Base-by-base conservation (phyloP, 257 asterid species). In the Petrea volubilis region DNA sequence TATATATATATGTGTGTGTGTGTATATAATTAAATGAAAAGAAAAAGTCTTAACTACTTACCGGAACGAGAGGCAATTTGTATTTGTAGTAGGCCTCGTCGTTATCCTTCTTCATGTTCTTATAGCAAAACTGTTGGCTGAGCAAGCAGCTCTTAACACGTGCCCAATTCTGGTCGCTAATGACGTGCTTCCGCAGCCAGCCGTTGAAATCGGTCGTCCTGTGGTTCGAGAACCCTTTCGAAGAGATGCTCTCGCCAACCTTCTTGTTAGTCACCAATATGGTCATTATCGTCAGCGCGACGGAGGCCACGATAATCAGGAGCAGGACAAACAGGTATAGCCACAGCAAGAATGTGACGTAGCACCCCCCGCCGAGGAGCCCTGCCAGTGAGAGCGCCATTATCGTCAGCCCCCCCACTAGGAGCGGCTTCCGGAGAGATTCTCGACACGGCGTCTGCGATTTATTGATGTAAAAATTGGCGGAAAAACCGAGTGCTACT, bases 171-270 rank as follows among this genome's bases (percentile, higher is more conserved):
- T 72, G 65, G 2, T 52, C 86, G 68, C 80, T 82, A 6, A 82
- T 40, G 11, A 86, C 96, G 59, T 88, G 72, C 13, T 62, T 86
- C 73, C 85, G 86, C 83, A 92, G 69, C 96, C 98, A 90, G 59
- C 56, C 0, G 96, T 84, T n/a, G 80, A 87, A 89, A 68, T 89
- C 91, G 2, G 92, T 94, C 18, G 82, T 75, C 43, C 75, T 81
- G 21, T 81, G 82, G 1, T 76, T 79, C 25, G 80, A 71, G n/a
- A 77, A 28, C 11, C 88, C 90, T 51, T 27, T 74, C 5, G 76
- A 72, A 14, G 96, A 86, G 7, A 92, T 10, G 2, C 78, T 85
- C 27, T 15, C 70, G 2, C 89, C 91, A 1, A 85, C 81, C 6
- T 76, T 70, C 24, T 64, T 80, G 17, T 83, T 87, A 2, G 95